phyloP scores from a whole-genome alignment of 179 eudicot genomes.

The Actinidia chinensis region DNA sequence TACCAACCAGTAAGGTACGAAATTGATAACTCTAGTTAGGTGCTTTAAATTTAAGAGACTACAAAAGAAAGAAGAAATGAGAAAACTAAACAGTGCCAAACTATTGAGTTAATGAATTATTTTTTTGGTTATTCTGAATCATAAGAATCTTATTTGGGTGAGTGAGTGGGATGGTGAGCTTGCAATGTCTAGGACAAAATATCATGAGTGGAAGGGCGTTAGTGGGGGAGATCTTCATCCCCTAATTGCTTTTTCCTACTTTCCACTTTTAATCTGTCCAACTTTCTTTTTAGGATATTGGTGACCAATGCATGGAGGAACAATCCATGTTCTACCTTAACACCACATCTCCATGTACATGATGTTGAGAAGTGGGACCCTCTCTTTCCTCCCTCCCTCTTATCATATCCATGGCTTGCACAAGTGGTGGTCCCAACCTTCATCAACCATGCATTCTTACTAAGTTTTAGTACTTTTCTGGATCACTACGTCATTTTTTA shows the following conservation, averaged over 20 bases:
- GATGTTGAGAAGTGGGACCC: slow-evolving; percentile 5
- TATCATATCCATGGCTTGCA: too few relatives aligned
- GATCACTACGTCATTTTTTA: too few relatives aligned
- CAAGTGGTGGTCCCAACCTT: too few relatives aligned
- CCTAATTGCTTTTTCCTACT: not conserved
- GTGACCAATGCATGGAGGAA: slow-evolving; percentile 17
- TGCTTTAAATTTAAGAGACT: too few relatives aligned
- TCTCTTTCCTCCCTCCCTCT: not conserved
- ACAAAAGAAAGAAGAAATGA: too few relatives aligned
- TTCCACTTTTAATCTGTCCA: not conserved
- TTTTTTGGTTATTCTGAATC: too few relatives aligned
- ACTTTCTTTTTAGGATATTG: not conserved
- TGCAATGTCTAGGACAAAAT: slow-evolving; percentile 10
- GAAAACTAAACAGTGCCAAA: too few relatives aligned
- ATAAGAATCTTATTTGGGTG: slow-evolving; percentile 5
- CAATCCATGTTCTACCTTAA: slow-evolving; percentile 18
- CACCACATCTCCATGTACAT: slow-evolving; percentile 7
- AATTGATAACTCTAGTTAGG: too few relatives aligned
- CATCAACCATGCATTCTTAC: too few relatives aligned
- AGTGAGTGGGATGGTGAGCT: slow-evolving; percentile 16
- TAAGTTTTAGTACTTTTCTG: too few relatives aligned
- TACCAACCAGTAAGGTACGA: too few relatives aligned
- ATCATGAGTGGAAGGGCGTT: slow-evolving; percentile 4
- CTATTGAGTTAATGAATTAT: too few relatives aligned
- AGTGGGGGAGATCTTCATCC: not conserved